phyloP scores from a whole-genome alignment of 495 filamentous ascomycete genomes.

The Penicillium nucicola region DNA sequence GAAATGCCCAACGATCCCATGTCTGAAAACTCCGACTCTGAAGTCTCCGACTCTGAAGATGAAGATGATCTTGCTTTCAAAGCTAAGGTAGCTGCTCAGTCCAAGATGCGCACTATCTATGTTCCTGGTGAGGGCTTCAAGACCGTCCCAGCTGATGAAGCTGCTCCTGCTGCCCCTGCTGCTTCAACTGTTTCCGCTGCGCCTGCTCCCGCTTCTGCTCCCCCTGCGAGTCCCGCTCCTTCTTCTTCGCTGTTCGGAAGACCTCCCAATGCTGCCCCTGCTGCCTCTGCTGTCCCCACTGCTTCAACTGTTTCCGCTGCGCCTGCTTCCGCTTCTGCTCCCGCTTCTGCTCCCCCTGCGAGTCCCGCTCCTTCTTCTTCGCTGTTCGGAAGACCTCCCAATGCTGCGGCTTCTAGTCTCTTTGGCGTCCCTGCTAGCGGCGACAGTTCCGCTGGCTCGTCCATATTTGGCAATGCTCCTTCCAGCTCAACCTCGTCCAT shows the following conservation, averaged over 20 bases:
- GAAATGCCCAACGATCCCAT: too few relatives aligned
- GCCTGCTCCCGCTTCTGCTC: not conserved
- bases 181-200: too few relatives aligned
- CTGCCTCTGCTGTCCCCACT: too few relatives aligned
- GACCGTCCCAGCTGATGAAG: conserved; percentile 32
- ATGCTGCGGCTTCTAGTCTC: not conserved
- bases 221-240: not conserved
- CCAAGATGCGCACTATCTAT: conserved; percentile 35
- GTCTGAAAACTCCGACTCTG: conserved; percentile 55
- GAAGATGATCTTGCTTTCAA: conserved; percentile 35
- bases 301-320: too few relatives aligned
- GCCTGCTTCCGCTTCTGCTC: conserved; percentile 1
- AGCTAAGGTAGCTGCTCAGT: conserved; percentile 28
- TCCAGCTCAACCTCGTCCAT: conserved; percentile 14
- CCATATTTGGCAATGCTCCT: conserved; percentile 14
- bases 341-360: not conserved
- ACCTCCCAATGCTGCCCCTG: not conserved
- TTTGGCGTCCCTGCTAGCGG: not conserved
- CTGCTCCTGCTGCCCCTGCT: not conserved
- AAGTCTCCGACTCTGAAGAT: conserved; percentile 39
- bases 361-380: not conserved
- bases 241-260: not conserved
- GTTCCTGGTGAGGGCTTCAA: conserved; percentile 39
- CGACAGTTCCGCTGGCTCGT: conserved; percentile 1
- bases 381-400: not conserved